phyloP scores from a whole-genome alignment of 1,284 basidiomycete genomes.

The Trichosporon inkin region DNA sequence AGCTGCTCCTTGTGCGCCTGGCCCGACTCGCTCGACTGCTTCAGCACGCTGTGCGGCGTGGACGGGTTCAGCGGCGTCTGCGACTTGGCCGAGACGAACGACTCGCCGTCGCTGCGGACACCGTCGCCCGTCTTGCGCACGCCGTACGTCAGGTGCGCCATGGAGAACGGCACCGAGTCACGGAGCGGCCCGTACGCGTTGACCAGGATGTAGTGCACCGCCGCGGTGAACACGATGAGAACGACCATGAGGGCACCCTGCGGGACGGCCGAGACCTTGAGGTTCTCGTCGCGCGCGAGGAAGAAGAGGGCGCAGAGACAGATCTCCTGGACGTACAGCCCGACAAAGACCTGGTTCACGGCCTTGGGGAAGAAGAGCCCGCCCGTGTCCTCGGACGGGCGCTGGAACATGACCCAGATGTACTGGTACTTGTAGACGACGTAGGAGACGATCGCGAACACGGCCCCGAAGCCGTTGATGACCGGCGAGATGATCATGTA shows the following conservation, averaged over 20 bases:
- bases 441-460: constrained; percentile 80
- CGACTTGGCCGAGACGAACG: constrained; percentile 5
- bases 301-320: constrained; percentile 85
- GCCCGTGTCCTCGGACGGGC: constrained; percentile 73
- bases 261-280: constrained; percentile 59
- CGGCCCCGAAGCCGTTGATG: constrained; percentile 78
- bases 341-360: constrained; percentile 88
- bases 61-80: constrained; percentile 3
- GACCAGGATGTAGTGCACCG: constrained; percentile 64
- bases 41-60: not conserved
- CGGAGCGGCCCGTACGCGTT: constrained; percentile 59
- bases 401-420: constrained; percentile 71
- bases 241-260: constrained; percentile 79
- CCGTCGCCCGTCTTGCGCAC: constrained; percentile 36
- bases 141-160: constrained; percentile 66
- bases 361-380: constrained; percentile 95
- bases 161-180: constrained; percentile 65
- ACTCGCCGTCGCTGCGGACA: constrained; percentile 25
- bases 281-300: constrained; percentile 60
- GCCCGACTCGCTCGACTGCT: not conserved
- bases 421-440: constrained; percentile 84
- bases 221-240: constrained; percentile 72
- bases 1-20: too few species aligned
- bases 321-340: constrained; percentile 75
- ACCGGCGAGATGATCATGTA: constrained; percentile 92